Evolutionary conservation across 257 asterid species (phyloP), one percentile per base, ranked within the genome.

Genomic region (Jacaranda copaia): DNA sequence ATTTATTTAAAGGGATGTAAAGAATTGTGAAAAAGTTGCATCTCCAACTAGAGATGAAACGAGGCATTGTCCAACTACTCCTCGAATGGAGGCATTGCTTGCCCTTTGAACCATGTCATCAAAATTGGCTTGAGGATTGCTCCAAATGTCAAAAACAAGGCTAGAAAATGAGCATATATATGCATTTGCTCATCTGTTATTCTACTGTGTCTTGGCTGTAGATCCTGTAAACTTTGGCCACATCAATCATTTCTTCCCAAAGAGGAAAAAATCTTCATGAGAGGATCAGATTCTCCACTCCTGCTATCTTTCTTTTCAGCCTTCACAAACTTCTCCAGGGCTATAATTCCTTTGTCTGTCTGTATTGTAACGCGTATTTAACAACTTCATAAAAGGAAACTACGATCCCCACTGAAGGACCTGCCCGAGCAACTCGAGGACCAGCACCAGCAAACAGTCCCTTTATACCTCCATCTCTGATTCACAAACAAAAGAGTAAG

Each of bases 371-470:
- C 5, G 75, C 76, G 62, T 88, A 91, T 80, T 93, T 93, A 53
- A 86, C 93, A 16, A 85, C 88, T 81, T 93, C 96, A 15, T 93
- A 93, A 72, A 84, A 89, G n/a, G 97, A 91, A 73, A 91, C 97
- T 11, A 91, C 96, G 1, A 93, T 91, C 72, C 97, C 98, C 0
- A 91, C 97, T 2, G 97, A 93, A n/a, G 97, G 98, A n/a, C 98
- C 97, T 1, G 96, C 91, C 43, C 96, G 88, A 52, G 89, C 91
- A 12, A 91, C 90, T 53, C 96, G 88, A 3, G 98, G 91, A 8
- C 94, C 89, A 3, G 84, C 90, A 32, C 97, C 98, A 1, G 90
- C 80, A 74, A 87, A 93, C 68, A 89, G 73, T 18, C 98, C 97
- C 81, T 74, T 87, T 32, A 86, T 16, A 0, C 98, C 90, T 77